These are phyloP conservation scores for Trichosanthes cucumerina DNA, from an alignment of 306 rosid species.

Conservation along the genomic window DNA sequence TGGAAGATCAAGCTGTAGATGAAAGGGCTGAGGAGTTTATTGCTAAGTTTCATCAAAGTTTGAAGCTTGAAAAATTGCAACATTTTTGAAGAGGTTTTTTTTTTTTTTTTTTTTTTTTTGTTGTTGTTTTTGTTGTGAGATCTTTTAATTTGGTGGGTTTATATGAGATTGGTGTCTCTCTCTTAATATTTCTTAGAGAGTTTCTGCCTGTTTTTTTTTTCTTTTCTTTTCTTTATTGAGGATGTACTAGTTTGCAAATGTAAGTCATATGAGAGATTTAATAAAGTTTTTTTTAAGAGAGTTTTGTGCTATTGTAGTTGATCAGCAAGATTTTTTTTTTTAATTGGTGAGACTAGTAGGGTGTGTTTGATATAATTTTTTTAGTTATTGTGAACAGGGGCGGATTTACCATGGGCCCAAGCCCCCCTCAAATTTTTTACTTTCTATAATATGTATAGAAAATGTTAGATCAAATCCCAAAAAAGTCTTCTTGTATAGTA, in stretches of 20 bases:
- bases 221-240: background rate
- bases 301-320: background rate
- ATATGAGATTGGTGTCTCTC: background rate
- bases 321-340: too few species aligned
- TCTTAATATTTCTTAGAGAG: conserved; percentile 6
- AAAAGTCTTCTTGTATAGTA: too few species aligned
- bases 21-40: conserved; percentile 7
- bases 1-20: background rate
- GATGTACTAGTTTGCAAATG: background rate
- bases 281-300: background rate
- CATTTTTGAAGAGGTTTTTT: background rate
- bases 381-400: too few species aligned
- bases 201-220: background rate
- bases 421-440: too few species aligned
- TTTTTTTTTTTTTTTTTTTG: too few species aligned
- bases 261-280: background rate
- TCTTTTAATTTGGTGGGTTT: background rate
- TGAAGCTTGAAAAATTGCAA: background rate
- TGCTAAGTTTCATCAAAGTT: background rate
- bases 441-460: too few species aligned
- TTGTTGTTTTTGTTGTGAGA: background rate
- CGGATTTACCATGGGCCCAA: too few species aligned
- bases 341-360: too few species aligned
- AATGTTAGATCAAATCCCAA: too few species aligned
- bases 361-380: too few species aligned